phyloP scores from a whole-genome alignment of 768 basidiomycete genomes.

The Steccherinum ochraceum region DNA sequence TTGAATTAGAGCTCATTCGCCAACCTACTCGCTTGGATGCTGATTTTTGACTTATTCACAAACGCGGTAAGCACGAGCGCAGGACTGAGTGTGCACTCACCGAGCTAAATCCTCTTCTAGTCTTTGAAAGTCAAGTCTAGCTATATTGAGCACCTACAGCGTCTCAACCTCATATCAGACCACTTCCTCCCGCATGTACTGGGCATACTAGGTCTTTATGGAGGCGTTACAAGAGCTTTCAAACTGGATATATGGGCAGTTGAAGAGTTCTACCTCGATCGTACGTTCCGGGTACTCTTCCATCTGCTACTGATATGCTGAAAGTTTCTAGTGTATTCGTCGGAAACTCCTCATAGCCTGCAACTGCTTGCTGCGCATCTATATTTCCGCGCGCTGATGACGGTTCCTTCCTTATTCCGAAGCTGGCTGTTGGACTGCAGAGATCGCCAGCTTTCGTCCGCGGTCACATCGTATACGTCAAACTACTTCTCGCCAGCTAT shows the following conservation, averaged over 20 bases:
- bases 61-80: slow-evolving; percentile 82
- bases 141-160: slow-evolving; percentile 84
- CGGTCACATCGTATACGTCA: slow-evolving; percentile 74
- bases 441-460: slow-evolving; percentile 78
- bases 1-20: slow-evolving; percentile 43
- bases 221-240: slow-evolving; percentile 57
- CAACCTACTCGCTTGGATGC: slow-evolving; percentile 83
- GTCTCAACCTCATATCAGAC: slow-evolving; percentile 52
- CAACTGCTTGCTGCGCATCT: slow-evolving; percentile 78
- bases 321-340: slow-evolving; percentile 61
- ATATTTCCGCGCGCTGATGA: slow-evolving; percentile 81
- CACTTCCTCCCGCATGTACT: slow-evolving; percentile 72
- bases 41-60: slow-evolving; percentile 77
- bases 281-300: slow-evolving; percentile 34
- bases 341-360: slow-evolving; percentile 43
- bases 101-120: too few relatives aligned
- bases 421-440: slow-evolving; percentile 84
- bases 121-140: slow-evolving; percentile 80
- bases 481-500: slow-evolving; percentile 86
- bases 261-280: slow-evolving; percentile 72
- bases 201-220: slow-evolving; percentile 58
- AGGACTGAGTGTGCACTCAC: too few relatives aligned
- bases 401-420: slow-evolving; percentile 80
- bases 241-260: slow-evolving; percentile 84
- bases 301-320: neutral